These are phyloP conservation scores for Xylariaceae sp. DNA, from an alignment of 2,329 filamentous ascomycete species.

Conservation along the genomic window DNA sequence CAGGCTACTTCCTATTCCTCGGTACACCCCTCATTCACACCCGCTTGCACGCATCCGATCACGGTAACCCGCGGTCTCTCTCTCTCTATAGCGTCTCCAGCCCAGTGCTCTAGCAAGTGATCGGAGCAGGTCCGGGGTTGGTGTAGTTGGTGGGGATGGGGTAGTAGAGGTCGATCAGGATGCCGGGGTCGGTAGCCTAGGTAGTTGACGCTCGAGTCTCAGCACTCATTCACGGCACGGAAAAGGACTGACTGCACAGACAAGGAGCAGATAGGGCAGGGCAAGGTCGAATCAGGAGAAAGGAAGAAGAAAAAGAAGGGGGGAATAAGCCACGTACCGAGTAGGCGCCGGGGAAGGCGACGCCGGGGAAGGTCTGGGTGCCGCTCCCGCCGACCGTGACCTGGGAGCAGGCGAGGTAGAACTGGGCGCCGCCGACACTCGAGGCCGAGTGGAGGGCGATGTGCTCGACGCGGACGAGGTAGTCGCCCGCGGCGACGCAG, in stretches of 20 bases:
- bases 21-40: no score
- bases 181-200: conserved; percentile 19
- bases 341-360: conserved; percentile 21
- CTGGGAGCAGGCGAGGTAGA: conserved; percentile 22
- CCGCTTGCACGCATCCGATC: no score
- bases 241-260: no score
- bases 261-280: no score
- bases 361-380: conserved; percentile 19
- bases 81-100: no score
- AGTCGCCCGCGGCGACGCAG: conserved; percentile 25
- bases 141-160: conserved; percentile 21
- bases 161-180: conserved; percentile 20
- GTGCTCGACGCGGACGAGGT: conserved; percentile 28
- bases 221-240: neutral
- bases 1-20: no score
- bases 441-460: conserved; percentile 25
- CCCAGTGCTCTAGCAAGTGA: conserved; percentile 10
- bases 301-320: neutral
- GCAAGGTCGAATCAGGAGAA: neutral
- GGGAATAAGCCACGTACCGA: conserved; percentile 9
- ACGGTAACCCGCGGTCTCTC: no score
- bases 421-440: conserved; percentile 20
- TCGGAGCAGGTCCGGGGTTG: conserved; percentile 16
- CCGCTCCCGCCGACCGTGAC: conserved; percentile 23
- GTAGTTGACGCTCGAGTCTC: neutral